Evolutionary conservation across 1,284 basidiomycete genomes (phyloP).

Genomic region (Leccinum proliferum): DNA sequence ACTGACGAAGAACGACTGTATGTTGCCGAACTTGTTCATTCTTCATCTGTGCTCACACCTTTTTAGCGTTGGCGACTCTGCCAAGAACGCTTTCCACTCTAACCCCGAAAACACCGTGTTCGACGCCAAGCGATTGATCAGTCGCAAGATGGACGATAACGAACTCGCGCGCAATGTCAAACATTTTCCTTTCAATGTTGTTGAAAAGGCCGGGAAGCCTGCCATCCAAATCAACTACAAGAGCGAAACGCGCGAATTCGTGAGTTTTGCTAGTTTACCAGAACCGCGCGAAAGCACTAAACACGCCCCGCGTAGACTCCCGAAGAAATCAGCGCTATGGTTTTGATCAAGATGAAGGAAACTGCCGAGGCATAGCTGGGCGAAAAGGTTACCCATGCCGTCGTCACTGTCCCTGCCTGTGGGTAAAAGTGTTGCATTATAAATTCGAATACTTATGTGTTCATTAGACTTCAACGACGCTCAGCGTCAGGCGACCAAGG

Average conservation of each 20-base stretch:
- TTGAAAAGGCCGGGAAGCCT: conserved; percentile 83
- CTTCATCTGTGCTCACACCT: neutral
- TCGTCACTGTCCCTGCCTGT: conserved; percentile 97
- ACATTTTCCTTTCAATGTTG: conserved; percentile 85
- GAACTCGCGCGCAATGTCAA: conserved; percentile 81
- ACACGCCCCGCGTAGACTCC: conserved; percentile 48
- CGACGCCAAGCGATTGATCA: conserved; percentile 96
- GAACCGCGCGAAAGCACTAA: neutral
- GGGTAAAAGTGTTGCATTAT: conserved; percentile 18
- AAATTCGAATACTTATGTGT: conserved; percentile 26
- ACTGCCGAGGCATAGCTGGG: conserved; percentile 98
- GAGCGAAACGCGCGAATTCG: conserved; percentile 81
- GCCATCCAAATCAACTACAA: conserved; percentile 83
- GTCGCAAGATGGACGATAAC: conserved; percentile 76
- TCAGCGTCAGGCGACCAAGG: conserved; percentile 98
- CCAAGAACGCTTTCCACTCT: conserved; percentile 75
- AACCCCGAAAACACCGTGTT: conserved; percentile 96
- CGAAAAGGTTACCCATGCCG: conserved; percentile 94
- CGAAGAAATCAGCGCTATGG: conserved; percentile 93
- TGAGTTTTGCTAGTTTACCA: conserved; percentile 33
- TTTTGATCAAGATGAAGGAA: conserved; percentile 98
- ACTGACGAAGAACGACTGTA: conserved; percentile 88
- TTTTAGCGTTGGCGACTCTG: conserved; percentile 67
- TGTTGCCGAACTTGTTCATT: conserved; percentile 24
- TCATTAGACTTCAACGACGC: conserved; percentile 91